phyloP scores from a whole-genome alignment of 768 basidiomycete genomes.

The Naganishia onofrii region DNA sequence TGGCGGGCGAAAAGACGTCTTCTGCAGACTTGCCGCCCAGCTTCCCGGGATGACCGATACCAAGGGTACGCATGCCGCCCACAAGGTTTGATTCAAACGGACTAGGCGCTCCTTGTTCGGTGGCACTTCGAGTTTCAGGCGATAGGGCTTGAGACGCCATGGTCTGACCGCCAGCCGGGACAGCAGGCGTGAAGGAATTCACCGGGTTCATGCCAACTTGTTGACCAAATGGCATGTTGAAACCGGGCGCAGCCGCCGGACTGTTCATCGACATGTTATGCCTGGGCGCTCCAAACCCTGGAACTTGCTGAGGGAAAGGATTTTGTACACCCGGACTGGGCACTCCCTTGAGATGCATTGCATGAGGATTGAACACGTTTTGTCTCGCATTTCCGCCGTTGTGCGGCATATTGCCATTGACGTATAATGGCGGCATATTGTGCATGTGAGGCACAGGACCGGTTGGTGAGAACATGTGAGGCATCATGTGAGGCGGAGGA shows the following conservation, averaged over 20 bases:
- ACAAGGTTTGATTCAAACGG: slow-evolving; percentile 19
- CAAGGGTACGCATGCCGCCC: slow-evolving; percentile 39
- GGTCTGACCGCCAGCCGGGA: background rate
- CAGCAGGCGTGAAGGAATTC: slow-evolving; percentile 2
- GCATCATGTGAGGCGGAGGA: slow-evolving; percentile 19
- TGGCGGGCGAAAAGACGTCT: slow-evolving; percentile 38
- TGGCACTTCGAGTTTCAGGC: background rate
- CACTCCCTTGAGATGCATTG: slow-evolving; percentile 15
- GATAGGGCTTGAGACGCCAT: slow-evolving; percentile 16
- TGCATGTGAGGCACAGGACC: slow-evolving; percentile 13
- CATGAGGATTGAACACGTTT: slow-evolving; percentile 21
- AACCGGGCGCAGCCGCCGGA: background rate
- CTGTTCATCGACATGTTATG: slow-evolving; percentile 20
- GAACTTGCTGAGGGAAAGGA: slow-evolving; percentile 28
- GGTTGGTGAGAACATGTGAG: slow-evolving; percentile 16
- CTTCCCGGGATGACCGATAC: slow-evolving; percentile 45
- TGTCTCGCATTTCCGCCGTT: slow-evolving; percentile 4
- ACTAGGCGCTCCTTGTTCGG: slow-evolving; percentile 12
- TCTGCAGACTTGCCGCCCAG: slow-evolving; percentile 23
- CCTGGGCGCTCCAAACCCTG: slow-evolving; percentile 17
- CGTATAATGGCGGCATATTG: slow-evolving; percentile 17
- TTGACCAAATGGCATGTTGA: slow-evolving; percentile 10
- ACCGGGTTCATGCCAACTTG: slow-evolving; percentile 10
- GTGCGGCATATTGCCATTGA: slow-evolving; percentile 22
- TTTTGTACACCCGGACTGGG: slow-evolving; percentile 11